A percentile compares a stretch with the other conserved stretches of the same genome.
phyloP scores from a whole-genome alignment of 1,139 yeast species.

The Geotrichum cucujoidarum region DNA sequence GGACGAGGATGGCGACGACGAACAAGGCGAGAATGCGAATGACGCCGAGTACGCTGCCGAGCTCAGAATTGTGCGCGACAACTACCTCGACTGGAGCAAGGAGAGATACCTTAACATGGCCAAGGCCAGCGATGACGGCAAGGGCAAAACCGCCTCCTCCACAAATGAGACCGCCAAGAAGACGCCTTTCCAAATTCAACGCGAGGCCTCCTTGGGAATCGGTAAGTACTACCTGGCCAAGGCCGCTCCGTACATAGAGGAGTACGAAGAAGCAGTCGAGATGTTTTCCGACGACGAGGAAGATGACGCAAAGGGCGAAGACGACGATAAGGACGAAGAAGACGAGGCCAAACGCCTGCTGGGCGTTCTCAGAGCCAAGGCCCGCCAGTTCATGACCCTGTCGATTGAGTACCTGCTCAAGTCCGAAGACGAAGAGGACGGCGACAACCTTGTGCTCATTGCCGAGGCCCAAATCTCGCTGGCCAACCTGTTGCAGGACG shows the following conservation, averaged over 20 bases:
- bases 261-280: constrained; percentile 33
- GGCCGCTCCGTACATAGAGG: constrained; percentile 35
- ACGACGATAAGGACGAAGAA: constrained; percentile 18
- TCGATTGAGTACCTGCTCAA: constrained; percentile 52
- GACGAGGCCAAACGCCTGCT: constrained; percentile 29
- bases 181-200: constrained; percentile 14
- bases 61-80: constrained; percentile 12
- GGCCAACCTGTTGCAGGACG: constrained; percentile 62
- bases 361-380: constrained; percentile 46
- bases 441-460: constrained; percentile 69
- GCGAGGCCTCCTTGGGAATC: constrained; percentile 33
- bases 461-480: constrained; percentile 81
- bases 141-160: constrained; percentile 22
- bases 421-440: constrained; percentile 68
- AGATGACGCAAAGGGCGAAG: constrained; percentile 31
- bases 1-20: constrained; percentile 52
- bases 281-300: constrained; percentile 52
- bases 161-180: constrained; percentile 16
- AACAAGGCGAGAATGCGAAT: constrained; percentile 14
- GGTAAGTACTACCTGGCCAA: constrained; percentile 35
- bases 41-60: constrained; percentile 13
- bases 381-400: constrained; percentile 46
- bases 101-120: constrained; percentile 25
- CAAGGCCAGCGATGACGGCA: constrained; percentile 22
- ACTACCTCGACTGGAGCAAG: constrained; percentile 27